Base-by-base conservation (phyloP, 164 flowering plant genomes). In the Nymphaea colorata region DNA sequence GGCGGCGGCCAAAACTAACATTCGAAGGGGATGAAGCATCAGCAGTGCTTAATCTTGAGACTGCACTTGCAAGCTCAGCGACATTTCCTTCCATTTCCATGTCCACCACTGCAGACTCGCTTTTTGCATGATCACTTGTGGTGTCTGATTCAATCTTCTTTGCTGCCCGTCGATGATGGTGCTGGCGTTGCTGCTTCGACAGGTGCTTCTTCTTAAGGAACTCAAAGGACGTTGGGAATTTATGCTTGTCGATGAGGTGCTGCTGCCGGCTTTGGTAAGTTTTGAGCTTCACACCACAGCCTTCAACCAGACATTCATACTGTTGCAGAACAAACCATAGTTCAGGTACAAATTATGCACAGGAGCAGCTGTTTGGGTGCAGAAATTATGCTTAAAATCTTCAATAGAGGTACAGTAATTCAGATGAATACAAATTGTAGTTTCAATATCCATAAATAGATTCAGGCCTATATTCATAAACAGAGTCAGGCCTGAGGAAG, bases 281-380 rank as follows among this genome's bases (percentile, higher is more conserved):
- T 80, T 88, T 94, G 69, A 94, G 79, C 81, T 91, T 94, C 76
- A 78, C 41, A 51, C 75, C 86, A 81, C 98, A 94, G 66, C 89
- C 86, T 79, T 94, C 98, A 36, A 94, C 96, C 69, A 94, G 78
- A 82, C 98, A 94, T 79, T 91, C 97, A 71, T 94, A 94, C 98
- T 93, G 83, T 71, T 66, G 17, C 57, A 44, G 45, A 25, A 68
- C 59, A 64, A 3, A 62, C 7, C 53, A 45, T 10, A 45, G 53
- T 45, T 45, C 36, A 25, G 0, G 36, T 25, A 25, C 36, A 25
- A 25, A 25, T 25, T 25, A 25, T 25, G 1, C 36, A 25, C 36
- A 25, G 36, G 36, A 25, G 36, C 36, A 25, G 36, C 36, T 25
- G 36, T 25, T 25, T 25, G 36, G 36, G 36, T 25, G 36, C 36